These are phyloP conservation scores for Sporothrix brasiliensis DNA, from an alignment of 2,329 filamentous ascomycete species.

Conservation along the genomic window DNA sequence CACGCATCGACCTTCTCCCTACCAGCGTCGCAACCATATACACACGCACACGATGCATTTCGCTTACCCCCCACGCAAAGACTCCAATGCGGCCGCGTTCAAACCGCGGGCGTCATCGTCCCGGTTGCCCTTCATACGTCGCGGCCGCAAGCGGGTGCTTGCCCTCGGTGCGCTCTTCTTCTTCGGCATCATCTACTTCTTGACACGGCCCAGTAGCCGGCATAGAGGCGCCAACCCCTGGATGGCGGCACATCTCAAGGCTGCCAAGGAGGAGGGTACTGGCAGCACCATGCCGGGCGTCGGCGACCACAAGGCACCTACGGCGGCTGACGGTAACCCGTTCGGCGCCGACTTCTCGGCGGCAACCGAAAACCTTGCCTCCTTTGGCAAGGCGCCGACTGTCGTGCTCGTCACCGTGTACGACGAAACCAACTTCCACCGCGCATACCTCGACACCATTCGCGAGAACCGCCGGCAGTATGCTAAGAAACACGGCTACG, in stretches of 20 bases:
- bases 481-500: constrained; percentile 84
- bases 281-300: constrained; percentile 27
- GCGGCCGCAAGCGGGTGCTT: constrained; percentile 64
- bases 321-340: constrained; percentile 14
- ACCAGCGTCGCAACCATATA: background rate
- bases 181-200: constrained; percentile 62
- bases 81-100: constrained; percentile 74
- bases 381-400: constrained; percentile 58
- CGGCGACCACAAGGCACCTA: constrained; percentile 2
- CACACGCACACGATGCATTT: constrained; percentile 70
- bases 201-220: constrained; percentile 47
- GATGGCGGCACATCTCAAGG: constrained; percentile 32
- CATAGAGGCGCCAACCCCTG: constrained; percentile 31
- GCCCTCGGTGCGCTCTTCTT: constrained; percentile 58
- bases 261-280: constrained; percentile 24
- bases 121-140: constrained; percentile 55
- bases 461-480: constrained; percentile 83
- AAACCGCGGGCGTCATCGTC: constrained; percentile 59
- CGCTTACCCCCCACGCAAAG: constrained; percentile 84
- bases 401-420: constrained; percentile 85
- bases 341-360: constrained; percentile 30
- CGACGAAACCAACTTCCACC: constrained; percentile 66
- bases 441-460: constrained; percentile 71
- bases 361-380: constrained; percentile 40
- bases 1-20: background rate